Evolutionary conservation across 495 filamentous ascomycete species (phyloP).

Genomic region (Massariosphaeria phaeospora): DNA sequence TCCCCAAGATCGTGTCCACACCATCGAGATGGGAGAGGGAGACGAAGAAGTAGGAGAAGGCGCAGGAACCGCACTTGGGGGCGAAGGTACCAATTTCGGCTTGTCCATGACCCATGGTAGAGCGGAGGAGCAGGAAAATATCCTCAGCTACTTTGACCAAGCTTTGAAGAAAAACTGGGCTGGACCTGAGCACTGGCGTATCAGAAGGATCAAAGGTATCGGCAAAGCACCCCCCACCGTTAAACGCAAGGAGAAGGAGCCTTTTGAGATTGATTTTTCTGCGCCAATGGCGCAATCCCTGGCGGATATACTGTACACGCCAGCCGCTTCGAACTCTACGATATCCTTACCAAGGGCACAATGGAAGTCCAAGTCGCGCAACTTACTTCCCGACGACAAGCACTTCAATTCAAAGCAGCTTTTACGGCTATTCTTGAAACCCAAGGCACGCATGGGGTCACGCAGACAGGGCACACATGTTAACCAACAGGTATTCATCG

Average conservation of each 20-base stretch:
- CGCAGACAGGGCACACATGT: constrained; percentile 44
- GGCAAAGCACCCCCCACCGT: constrained; percentile 54
- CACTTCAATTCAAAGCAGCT: constrained; percentile 94
- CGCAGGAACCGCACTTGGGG: constrained; percentile 53
- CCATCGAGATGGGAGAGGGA: constrained; percentile 47
- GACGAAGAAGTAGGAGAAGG: constrained; percentile 39
- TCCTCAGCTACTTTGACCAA: constrained; percentile 94
- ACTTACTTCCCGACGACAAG: constrained; percentile 94
- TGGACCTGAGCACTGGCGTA: constrained; percentile 98
- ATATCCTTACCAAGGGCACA: constrained; percentile 87
- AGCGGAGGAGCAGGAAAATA: constrained; percentile 73
- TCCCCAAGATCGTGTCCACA: constrained; percentile 55
- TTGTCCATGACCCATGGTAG: constrained; percentile 63
- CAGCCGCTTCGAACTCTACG: constrained; percentile 70
- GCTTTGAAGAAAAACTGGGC: constrained; percentile 95
- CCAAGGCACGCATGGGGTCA: constrained; percentile 69
- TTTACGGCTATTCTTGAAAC: constrained; percentile 87
- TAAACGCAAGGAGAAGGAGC: constrained; percentile 87
- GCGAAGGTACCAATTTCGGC: constrained; percentile 58
- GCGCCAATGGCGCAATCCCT: constrained; percentile 63
- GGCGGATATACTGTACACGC: constrained; percentile 78
- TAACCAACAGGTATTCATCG: constrained; percentile 41
- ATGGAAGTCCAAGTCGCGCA: constrained; percentile 88
- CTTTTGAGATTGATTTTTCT: constrained; percentile 87
- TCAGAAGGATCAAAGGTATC: constrained; percentile 83